These are phyloP conservation scores for Massospora cicadina DNA, from an alignment of 371 early-diverging fungal genomes.

Conservation along the genomic window DNA sequence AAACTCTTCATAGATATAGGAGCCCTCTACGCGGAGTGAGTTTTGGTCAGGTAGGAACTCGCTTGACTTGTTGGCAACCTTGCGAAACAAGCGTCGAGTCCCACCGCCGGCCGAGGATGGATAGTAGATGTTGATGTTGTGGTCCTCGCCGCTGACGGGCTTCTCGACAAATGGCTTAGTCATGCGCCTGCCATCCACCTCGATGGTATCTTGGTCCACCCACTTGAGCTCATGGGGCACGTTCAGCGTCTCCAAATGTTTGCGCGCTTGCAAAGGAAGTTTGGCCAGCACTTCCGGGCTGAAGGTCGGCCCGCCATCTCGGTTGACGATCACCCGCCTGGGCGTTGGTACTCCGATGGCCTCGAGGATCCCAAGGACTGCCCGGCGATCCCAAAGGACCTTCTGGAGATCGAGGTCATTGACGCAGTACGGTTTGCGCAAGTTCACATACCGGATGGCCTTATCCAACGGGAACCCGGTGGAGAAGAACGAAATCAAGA, in stretches of 20 bases:
- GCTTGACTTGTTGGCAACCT: conserved; percentile 92
- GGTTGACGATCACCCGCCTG: conserved; percentile 45
- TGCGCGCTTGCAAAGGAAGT: conserved; percentile 20
- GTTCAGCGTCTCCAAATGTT: conserved; percentile 25
- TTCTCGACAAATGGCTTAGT: conserved; percentile 96
- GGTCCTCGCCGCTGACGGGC: conserved; percentile 91
- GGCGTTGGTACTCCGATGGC: conserved; percentile 79
- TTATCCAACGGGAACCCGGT: conserved; percentile 89
- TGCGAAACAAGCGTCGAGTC: conserved; percentile 84
- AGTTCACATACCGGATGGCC: conserved; percentile 72
- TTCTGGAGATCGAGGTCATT: conserved; percentile 87
- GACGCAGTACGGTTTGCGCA: conserved; percentile 70
- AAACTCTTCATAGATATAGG: conserved; percentile 92
- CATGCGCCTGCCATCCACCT: conserved; percentile 42
- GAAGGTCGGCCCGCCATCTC: conserved; percentile 49
- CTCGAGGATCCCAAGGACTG: conserved; percentile 72
- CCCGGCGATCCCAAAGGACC: conserved; percentile 78
- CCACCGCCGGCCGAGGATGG: conserved; percentile 70
- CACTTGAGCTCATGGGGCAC: conserved; percentile 22
- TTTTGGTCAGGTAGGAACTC: conserved; percentile 60
- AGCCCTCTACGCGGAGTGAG: conserved; percentile 50
- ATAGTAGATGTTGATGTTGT: conserved; percentile 95
- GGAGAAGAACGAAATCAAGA: conserved; percentile 93
- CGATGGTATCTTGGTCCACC: conserved; percentile 55
- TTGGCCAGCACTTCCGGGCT: conserved; percentile 28